These are phyloP conservation scores for Fusarium siculi DNA, from an alignment of 2,329 filamentous ascomycete genomes.

Conservation along the genomic window DNA sequence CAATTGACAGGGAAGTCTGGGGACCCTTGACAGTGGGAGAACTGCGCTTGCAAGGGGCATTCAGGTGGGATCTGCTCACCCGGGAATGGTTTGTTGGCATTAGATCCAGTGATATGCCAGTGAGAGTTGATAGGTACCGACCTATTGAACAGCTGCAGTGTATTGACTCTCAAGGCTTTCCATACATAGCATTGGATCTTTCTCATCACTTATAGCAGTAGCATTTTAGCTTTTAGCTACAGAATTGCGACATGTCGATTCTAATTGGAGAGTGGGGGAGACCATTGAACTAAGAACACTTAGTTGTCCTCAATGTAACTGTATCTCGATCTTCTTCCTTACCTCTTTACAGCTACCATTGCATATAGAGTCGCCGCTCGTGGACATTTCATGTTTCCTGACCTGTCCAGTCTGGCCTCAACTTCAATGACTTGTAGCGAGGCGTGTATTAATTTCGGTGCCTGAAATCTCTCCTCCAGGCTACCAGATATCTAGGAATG, in stretches of 20 bases:
- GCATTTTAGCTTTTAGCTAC: background rate
- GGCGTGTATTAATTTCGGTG: background rate
- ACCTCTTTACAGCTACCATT: background rate
- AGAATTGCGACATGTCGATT: background rate
- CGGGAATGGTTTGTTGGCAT: background rate
- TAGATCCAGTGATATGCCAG: background rate
- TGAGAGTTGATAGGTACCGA: background rate
- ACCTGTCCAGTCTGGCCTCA: background rate
- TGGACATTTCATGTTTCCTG: background rate
- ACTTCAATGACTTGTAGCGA: background rate
- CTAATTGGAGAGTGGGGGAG: background rate
- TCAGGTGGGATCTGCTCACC: constrained; percentile 26
- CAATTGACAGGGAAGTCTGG: constrained; percentile 43
- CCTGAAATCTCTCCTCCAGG: background rate
- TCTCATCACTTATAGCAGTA: background rate
- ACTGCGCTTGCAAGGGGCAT: constrained; percentile 39
- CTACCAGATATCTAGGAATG: background rate
- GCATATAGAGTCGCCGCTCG: background rate
- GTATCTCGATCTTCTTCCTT: background rate
- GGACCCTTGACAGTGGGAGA: constrained; percentile 31
- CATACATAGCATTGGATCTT: background rate
- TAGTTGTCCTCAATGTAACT: background rate
- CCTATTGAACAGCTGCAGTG: background rate
- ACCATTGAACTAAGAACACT: background rate
- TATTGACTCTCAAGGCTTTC: background rate